Base-by-base conservation (phyloP, 106 monocot species). In the Dendrobium catenatum region DNA sequence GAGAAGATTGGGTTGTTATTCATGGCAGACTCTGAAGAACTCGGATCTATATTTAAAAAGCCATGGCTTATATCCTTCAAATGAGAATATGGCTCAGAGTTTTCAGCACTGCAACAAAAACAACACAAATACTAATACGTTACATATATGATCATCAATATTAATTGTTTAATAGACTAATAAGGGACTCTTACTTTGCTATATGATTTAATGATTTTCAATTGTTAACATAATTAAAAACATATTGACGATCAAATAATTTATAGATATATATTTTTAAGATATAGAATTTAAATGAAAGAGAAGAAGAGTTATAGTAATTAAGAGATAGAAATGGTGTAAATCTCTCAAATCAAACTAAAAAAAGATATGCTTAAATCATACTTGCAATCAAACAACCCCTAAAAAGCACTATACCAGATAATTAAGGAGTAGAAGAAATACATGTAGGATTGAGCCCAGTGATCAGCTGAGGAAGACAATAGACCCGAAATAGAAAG, bases 361-460 rank as follows among this genome's bases (percentile, higher is more conserved):
- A 2, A 51, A 51, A 13, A 13, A 16, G 51, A 51, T 51, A 16
- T 51, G 10, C 13, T 37, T 40, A 33, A 40, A 72, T 16, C 33
- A 37, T 10, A 72, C 0, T 37, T 27, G 2, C 29, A 72, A 72
- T 5, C 72, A 33, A 72, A 40, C 40, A 51, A 16, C 10, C 4
- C 40, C 41, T 5, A 10, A 33, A 70, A 37, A 33, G 33, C 37
- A 18, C 13, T 40, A 16, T 2, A 72, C 4, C 7, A 11, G 16
- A 40, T 29, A 27, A 72, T 15, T 33, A 4, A 33, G 9, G 72
- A 13, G 40, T 4, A 4, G 2, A 9, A 72, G 40, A 4, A 29
- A 16, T 72, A 72, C 72, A 72, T 22, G 72, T 40, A 72, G 72
- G 72, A 72, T 72, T 72, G 72, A 27, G 72, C 24, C 72, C 72